Conservation (phyloP, 768 basidiomycete species). For the Phanerodontia chrysosporium region DNA sequence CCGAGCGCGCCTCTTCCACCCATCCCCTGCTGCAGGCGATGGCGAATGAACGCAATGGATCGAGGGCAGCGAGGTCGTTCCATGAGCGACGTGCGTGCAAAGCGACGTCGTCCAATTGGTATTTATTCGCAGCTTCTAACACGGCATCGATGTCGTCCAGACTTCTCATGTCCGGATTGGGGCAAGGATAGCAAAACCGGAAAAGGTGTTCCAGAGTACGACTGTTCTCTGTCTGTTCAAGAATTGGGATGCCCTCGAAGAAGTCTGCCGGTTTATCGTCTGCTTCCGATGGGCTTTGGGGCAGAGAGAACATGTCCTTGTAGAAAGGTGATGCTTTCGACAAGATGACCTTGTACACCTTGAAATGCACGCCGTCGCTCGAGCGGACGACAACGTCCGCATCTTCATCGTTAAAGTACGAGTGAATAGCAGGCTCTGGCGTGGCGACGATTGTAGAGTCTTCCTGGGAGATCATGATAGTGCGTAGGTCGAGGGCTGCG, state of each 20-base stretch:
- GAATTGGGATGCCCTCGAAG: conserved; percentile 8
- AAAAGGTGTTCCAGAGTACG: conserved; percentile 11
- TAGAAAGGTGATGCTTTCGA: conserved; percentile 12
- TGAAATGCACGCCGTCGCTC: conserved; percentile 6
- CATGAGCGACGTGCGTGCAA: neutral
- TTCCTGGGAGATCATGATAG: neutral
- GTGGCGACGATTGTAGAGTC: neutral
- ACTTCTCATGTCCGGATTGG: neutral
- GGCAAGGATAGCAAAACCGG: conserved; percentile 8
- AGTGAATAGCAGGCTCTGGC: neutral
- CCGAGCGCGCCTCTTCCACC: conserved; percentile 6
- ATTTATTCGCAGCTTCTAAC: conserved; percentile 11
- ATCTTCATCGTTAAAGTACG: conserved; percentile 11
- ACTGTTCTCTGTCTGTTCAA: conserved; percentile 3
- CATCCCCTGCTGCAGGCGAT: conserved; percentile 9
- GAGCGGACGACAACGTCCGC: conserved; percentile 12
- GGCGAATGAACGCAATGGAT: conserved; percentile 13
- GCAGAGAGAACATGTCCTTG: conserved; percentile 10
- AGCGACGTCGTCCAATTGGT: conserved; percentile 9
- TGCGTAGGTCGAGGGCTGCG: neutral
- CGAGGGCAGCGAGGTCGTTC: neutral
- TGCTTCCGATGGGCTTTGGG: neutral
- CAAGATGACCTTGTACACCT: conserved; percentile 9
- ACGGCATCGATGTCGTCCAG: conserved; percentile 1
- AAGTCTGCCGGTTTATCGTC: neutral